Percentiles rank a stretch among this genome's conserved stretches.
phyloP scores from a whole-genome alignment of 352 stramenopile genomes.

The Phytophthora podocarpi region DNA sequence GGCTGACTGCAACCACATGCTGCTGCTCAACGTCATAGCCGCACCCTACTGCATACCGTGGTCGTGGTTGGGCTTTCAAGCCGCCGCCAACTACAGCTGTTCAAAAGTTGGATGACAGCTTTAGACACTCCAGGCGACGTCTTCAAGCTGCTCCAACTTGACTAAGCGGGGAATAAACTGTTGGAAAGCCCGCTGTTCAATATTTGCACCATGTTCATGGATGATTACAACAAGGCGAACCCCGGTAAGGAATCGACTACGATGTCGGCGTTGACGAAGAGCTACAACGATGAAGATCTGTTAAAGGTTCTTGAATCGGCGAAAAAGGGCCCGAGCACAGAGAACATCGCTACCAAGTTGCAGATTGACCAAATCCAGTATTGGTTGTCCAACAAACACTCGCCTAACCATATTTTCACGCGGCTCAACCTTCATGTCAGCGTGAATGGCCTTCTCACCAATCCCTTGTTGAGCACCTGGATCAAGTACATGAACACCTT shows the following conservation, averaged over 20 bases:
- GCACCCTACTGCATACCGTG: conserved; percentile 15
- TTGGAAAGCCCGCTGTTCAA: background rate
- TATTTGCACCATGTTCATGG: background rate
- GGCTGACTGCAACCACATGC: conserved; percentile 10
- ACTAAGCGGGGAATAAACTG: background rate
- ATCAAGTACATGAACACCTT: background rate
- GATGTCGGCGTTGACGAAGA: background rate
- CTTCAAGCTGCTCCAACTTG: conserved; percentile 1
- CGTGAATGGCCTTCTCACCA: too few relatives aligned
- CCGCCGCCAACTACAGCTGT: conserved; percentile 26
- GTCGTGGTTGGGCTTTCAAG: conserved; percentile 12
- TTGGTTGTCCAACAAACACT: conserved; percentile 1
- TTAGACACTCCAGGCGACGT: too few relatives aligned
- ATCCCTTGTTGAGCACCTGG: background rate
- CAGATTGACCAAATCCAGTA: background rate
- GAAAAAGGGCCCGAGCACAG: background rate
- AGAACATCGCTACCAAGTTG: background rate
- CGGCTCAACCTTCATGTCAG: conserved; percentile 7
- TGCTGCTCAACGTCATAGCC: background rate
- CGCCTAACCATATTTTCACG: conserved; percentile 2
- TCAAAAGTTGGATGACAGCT: too few relatives aligned
- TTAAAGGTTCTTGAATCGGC: conserved; percentile 8
- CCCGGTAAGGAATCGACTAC: background rate
- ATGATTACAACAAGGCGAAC: background rate
- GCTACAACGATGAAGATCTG: background rate